These are phyloP conservation scores for Cornus controversa DNA, from an alignment of 148 eudicot genomes.

Conservation along the genomic window DNA sequence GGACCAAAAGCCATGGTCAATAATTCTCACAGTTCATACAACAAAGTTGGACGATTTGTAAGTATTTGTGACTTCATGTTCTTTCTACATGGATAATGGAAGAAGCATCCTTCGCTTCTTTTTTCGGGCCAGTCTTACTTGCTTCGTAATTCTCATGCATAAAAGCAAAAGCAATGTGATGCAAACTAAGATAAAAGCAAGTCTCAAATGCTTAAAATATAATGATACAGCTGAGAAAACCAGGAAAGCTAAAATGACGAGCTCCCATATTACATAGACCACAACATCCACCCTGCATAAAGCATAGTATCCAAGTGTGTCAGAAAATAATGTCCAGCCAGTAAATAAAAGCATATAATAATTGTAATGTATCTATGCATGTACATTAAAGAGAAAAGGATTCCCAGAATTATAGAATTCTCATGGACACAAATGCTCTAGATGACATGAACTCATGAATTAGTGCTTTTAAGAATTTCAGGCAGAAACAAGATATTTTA, in stretches of 20 bases:
- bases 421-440: not conserved
- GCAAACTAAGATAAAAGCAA: constrained; percentile 74
- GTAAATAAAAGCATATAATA: not conserved
- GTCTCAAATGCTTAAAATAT: constrained; percentile 74
- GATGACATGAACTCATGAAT: not conserved
- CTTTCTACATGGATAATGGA: constrained; percentile 77
- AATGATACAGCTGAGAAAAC: constrained; percentile 91
- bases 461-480: not conserved
- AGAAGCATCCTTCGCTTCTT: constrained; percentile 99
- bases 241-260: constrained; percentile 75
- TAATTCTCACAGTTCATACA: constrained; percentile 16
- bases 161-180: constrained; percentile 64
- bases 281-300: constrained; percentile 87
- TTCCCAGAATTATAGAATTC: not conserved
- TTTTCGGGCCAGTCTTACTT: constrained; percentile 83
- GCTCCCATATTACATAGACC: constrained; percentile 93
- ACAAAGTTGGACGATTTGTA: not conserved
- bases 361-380: too few species aligned
- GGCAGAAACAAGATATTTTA: not conserved
- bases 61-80: not conserved
- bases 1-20: constrained; percentile 25
- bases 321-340: constrained; percentile 13
- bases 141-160: constrained; percentile 89
- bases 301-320: constrained; percentile 2
- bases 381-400: too few species aligned